A percentile compares a stretch with the other conserved stretches of the same genome.
Conservation (phyloP, 1,284 basidiomycete genomes). For the Stygiomarasmius scandens region DNA sequence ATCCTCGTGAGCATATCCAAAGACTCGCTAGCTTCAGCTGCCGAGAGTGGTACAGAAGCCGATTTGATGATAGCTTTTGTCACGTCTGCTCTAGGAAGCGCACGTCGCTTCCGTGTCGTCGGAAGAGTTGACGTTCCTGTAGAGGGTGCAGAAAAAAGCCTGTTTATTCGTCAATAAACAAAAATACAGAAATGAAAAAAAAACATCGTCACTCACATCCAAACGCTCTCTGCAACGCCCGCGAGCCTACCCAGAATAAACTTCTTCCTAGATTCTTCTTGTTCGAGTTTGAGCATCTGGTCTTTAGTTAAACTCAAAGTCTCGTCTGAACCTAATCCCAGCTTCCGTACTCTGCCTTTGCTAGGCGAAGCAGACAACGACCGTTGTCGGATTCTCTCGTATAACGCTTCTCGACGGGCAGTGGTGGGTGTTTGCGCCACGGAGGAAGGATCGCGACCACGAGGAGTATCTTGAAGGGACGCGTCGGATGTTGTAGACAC, state of each 20-base stretch:
- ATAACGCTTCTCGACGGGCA: conserved; percentile 73
- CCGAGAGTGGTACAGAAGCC: conserved; percentile 74
- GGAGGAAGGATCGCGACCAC: conserved; percentile 53
- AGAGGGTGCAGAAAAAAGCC: conserved; percentile 65
- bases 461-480: conserved; percentile 43
- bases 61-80: conserved; percentile 71
- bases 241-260: conserved; percentile 73
- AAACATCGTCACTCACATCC: conserved; percentile 61
- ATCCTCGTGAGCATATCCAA: conserved; percentile 62
- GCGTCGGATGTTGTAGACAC: conserved; percentile 41
- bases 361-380: conserved; percentile 70
- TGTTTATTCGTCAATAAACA: conserved; percentile 25
- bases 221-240: conserved; percentile 81
- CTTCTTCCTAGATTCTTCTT: conserved; percentile 73
- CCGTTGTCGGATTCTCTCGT: conserved; percentile 74
- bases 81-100: conserved; percentile 66
- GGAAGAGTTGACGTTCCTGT: conserved; percentile 50
- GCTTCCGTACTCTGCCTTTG: conserved; percentile 48
- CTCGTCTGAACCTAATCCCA: conserved; percentile 33
- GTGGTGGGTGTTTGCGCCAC: conserved; percentile 69
- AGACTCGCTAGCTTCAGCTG: conserved; percentile 75
- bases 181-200: conserved; percentile 11
- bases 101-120: conserved; percentile 64
- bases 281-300: conserved; percentile 67
- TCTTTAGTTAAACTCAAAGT: conserved; percentile 32